Percentiles rank a stretch among this genome's conserved stretches.
Evolutionary conservation across 345 rosid species (phyloP).

Genomic region (Corymbia maculata): DNA sequence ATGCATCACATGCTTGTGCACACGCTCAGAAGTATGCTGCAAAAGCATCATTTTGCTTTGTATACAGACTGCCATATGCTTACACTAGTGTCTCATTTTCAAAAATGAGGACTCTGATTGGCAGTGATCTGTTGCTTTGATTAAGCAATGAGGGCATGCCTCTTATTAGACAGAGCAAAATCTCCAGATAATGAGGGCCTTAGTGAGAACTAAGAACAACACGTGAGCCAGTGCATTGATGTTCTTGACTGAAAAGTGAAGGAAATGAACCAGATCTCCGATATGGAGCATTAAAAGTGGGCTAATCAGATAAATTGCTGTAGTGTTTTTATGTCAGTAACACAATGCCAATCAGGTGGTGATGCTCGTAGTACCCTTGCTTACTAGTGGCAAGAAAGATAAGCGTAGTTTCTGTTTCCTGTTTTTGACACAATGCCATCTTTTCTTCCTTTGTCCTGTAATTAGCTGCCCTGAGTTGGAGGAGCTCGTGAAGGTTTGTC

Average conservation of each 20-base stretch:
- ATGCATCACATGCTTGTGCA: neutral
- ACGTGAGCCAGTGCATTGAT: neutral
- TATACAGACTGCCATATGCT: neutral
- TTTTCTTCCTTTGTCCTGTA: neutral
- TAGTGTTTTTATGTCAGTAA: neutral
- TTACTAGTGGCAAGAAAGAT: neutral
- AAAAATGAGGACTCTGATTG: neutral
- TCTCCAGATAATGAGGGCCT: neutral
- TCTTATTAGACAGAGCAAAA: neutral
- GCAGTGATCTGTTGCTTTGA: neutral
- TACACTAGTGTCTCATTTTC: neutral
- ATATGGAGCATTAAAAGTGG: neutral
- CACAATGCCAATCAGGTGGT: neutral
- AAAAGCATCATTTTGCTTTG: neutral
- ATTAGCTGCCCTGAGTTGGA: slow-evolving; percentile 92
- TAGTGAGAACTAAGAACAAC: neutral
- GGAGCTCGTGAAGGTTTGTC: slow-evolving; percentile 66
- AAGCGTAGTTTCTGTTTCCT: neutral
- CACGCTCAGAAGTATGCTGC: neutral
- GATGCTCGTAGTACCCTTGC: neutral
- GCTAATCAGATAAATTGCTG: neutral
- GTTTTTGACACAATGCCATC: neutral
- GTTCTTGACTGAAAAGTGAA: neutral
- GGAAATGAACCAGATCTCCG: neutral
- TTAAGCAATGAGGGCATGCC: neutral